Percentiles rank a stretch among this genome's conserved stretches.
Evolutionary conservation across 2,329 filamentous ascomycete species (phyloP).

Genomic region (Myotisia sp.): DNA sequence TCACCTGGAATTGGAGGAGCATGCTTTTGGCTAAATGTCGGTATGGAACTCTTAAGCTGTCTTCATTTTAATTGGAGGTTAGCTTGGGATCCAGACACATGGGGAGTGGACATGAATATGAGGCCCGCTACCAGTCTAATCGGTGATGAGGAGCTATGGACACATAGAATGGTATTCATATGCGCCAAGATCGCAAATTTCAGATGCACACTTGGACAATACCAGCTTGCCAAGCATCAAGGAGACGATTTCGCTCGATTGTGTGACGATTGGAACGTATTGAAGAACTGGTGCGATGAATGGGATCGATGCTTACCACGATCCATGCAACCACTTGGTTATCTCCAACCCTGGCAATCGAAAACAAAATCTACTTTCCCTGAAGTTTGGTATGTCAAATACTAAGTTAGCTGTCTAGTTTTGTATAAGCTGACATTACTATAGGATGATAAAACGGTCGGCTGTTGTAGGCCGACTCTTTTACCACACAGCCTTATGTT

Average conservation of each 20-base stretch:
- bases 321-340: conserved; percentile 77
- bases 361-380: conserved; percentile 63
- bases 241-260: conserved; percentile 46
- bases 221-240: conserved; percentile 43
- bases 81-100: conserved; percentile 79
- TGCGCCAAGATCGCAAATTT: conserved; percentile 80
- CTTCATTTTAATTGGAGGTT: conserved; percentile 76
- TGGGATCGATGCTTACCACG: conserved; percentile 69
- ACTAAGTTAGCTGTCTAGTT: not conserved
- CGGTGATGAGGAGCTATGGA: conserved; percentile 69
- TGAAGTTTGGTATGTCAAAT: conserved; percentile 56
- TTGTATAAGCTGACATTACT: not conserved
- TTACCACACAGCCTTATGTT: conserved; percentile 73
- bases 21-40: conserved; percentile 89
- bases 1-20: conserved; percentile 67
- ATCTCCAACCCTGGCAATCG: conserved; percentile 54
- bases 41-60: conserved; percentile 79
- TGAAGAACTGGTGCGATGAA: conserved; percentile 68
- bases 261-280: conserved; percentile 59
- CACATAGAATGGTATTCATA: conserved; percentile 77
- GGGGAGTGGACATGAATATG: conserved; percentile 73
- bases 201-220: conserved; percentile 52
- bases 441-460: conserved; percentile 65
- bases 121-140: conserved; percentile 35
- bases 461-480: conserved; percentile 72